Conservation (phyloP, 108 stramenopile species). For the Cyclotella cryptica region DNA sequence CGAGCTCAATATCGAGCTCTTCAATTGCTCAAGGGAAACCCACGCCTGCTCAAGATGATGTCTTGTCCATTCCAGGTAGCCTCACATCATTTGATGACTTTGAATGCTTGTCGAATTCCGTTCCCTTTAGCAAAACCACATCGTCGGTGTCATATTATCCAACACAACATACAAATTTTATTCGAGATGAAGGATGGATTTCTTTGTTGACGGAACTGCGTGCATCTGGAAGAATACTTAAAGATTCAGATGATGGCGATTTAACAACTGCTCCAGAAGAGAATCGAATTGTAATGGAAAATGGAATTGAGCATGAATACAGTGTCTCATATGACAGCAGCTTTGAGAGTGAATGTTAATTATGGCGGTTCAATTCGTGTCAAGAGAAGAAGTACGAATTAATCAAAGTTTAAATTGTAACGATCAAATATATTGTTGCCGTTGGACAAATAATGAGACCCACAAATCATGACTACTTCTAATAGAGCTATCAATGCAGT, state of each 20-base stretch:
- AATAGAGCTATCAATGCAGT: no score
- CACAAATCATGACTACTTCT: no score
- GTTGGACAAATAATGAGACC: no score
- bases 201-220: not conserved
- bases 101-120: conserved; percentile 1
- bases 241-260: no score
- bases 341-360: not conserved
- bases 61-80: conserved; percentile 19
- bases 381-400: no score
- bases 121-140: not conserved
- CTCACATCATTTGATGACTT: conserved; percentile 30
- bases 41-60: not conserved
- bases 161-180: not conserved
- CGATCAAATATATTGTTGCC: no score
- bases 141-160: not conserved
- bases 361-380: no score
- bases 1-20: not conserved
- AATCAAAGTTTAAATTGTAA: no score
- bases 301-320: not conserved
- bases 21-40: not conserved
- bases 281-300: no score
- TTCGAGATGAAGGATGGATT: not conserved
- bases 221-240: not conserved
- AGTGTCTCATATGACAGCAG: not conserved
- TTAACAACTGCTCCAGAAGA: no score